Evolutionary conservation across 169 alveolate genomes (phyloP).

Genomic region (Cryptosporidium bovis): DNA sequence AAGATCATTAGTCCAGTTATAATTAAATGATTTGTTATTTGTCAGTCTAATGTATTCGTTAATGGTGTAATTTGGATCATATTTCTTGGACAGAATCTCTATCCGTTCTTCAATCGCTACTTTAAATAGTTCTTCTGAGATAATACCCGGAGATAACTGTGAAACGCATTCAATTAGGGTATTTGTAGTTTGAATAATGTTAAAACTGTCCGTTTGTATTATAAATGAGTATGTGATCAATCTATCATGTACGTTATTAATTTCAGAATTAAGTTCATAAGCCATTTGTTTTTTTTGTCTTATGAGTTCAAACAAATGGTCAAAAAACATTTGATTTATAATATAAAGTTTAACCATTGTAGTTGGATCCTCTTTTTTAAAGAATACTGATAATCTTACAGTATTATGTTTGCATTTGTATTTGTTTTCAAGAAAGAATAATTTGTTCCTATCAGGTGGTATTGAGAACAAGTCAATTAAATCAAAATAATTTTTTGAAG

Average conservation of each 20-base stretch:
- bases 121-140: conserved; percentile 15
- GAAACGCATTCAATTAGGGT: conserved; percentile 14
- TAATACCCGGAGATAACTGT: conserved; percentile 21
- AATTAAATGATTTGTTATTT: conserved; percentile 17
- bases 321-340: conserved; percentile 45
- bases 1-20: conserved; percentile 5
- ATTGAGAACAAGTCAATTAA: conserved; percentile 49
- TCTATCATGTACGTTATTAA: conserved; percentile 3
- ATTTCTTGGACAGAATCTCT: not conserved
- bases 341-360: conserved; percentile 30
- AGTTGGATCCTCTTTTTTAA: conserved; percentile 23
- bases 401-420: not conserved
- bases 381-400: conserved; percentile 28
- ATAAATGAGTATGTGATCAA: conserved; percentile 17
- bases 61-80: not conserved
- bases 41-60: conserved; percentile 12
- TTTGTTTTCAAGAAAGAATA: conserved; percentile 10
- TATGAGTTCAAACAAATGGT: conserved; percentile 13
- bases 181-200: not conserved
- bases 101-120: conserved; percentile 25
- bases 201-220: conserved; percentile 25
- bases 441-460: conserved; percentile 39
- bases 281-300: conserved; percentile 61
- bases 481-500: conserved; percentile 9
- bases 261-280: conserved; percentile 37